Percentiles rank a stretch among this genome's conserved stretches.
Evolutionary conservation across 2,329 filamentous ascomycete genomes (phyloP).

Genomic region (Cercospora citrullina): DNA sequence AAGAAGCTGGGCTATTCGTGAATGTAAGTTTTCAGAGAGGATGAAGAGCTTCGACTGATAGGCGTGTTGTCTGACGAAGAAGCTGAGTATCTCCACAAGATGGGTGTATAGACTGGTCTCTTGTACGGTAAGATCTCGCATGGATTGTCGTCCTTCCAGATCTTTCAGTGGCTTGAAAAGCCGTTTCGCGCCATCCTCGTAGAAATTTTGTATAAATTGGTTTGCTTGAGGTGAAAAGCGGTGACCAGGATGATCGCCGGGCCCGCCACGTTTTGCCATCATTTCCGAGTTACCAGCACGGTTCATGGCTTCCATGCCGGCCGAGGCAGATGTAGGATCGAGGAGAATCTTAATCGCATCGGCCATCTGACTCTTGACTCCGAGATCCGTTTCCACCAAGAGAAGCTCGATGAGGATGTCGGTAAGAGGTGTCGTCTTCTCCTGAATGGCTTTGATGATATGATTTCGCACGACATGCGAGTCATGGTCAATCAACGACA

Average conservation of each 20-base stretch:
- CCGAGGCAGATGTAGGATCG: constrained; percentile 65
- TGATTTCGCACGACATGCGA: constrained; percentile 90
- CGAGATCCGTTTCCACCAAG: constrained; percentile 85
- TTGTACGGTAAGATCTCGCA: constrained; percentile 67
- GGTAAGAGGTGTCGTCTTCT: constrained; percentile 81
- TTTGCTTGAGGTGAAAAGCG: constrained; percentile 67
- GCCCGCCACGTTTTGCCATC: constrained; percentile 57
- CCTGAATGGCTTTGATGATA: constrained; percentile 86
- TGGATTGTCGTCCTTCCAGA: constrained; percentile 62
- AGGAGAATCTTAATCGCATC: constrained; percentile 93
- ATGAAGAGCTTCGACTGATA: constrained; percentile 87
- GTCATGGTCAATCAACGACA: constrained; percentile 94
- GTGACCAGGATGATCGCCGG: constrained; percentile 24
- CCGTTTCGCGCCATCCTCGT: constrained; percentile 79
- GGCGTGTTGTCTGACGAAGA: constrained; percentile 87
- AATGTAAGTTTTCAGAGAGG: constrained; percentile 72
- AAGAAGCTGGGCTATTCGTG: constrained; percentile 79
- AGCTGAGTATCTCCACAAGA: constrained; percentile 88
- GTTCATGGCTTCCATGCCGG: constrained; percentile 60
- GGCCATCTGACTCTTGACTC: constrained; percentile 91
- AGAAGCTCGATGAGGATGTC: constrained; percentile 92
- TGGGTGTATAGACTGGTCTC: constrained; percentile 90
- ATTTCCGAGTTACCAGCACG: constrained; percentile 65
- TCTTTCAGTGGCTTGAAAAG: constrained; percentile 85
- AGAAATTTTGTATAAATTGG: constrained; percentile 82